Evolutionary conservation across 495 filamentous ascomycete species (phyloP).

Genomic region (Xylaria flabelliformis): DNA sequence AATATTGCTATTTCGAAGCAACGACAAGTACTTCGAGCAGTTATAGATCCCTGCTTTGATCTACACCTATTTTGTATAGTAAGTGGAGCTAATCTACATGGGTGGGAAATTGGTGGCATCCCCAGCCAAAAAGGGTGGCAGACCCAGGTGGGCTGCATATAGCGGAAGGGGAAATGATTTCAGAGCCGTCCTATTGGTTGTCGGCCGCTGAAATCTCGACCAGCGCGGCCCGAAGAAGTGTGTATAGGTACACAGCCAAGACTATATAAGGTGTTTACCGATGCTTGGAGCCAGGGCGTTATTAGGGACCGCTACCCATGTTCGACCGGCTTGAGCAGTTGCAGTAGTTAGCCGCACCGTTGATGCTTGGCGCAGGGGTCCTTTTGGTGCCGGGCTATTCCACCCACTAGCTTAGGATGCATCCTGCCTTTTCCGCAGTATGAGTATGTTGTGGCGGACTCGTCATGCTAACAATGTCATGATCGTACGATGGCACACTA

Average conservation of each 20-base stretch:
- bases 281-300: not conserved
- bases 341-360: conserved; percentile 18
- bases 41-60: too few species aligned
- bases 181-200: not conserved
- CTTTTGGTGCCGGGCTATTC: conserved; percentile 3
- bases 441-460: conserved; percentile 14
- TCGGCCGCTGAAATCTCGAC: not conserved
- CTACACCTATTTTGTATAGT: too few species aligned
- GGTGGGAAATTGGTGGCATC: too few species aligned
- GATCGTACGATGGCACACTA: conserved; percentile 18
- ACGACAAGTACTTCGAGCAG: too few species aligned
- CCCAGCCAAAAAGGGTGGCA: too few species aligned
- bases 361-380: conserved; percentile 19
- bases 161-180: not conserved
- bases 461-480: conserved; percentile 13
- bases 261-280: not conserved
- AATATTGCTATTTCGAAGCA: too few species aligned
- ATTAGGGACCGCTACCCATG: conserved; percentile 5
- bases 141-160: not conserved
- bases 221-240: not conserved
- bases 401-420: not conserved
- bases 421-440: not conserved
- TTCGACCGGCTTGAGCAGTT: conserved; percentile 3
- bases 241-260: not conserved
- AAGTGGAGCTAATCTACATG: too few species aligned